Conservation (phyloP, 2,329 filamentous ascomycete genomes). For the Xylariaceae sp. region DNA sequence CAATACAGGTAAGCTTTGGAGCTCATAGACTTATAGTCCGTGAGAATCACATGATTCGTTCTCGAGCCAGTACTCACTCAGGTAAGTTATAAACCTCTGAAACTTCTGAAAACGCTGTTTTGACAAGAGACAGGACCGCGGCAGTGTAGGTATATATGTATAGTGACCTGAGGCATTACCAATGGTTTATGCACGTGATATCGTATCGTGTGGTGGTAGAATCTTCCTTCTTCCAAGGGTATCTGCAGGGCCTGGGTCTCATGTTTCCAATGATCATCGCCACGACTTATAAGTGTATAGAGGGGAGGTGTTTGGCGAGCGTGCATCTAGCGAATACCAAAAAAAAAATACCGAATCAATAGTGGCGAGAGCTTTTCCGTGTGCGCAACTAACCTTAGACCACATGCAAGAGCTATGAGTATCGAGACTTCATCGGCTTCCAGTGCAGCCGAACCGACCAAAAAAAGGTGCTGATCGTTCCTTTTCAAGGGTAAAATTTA, state of each 20-base stretch:
- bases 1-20: too few species aligned
- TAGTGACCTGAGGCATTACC: not conserved
- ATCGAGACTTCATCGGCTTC: not conserved
- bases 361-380: not conserved
- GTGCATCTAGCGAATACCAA: not conserved
- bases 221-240: constrained; percentile 13
- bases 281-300: not conserved
- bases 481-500: not conserved
- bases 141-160: too few species aligned
- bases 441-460: not conserved
- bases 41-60: not conserved
- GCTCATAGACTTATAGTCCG: too few species aligned
- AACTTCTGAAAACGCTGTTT: not conserved
- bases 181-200: constrained; percentile 3
- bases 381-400: not conserved
- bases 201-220: constrained; percentile 8
- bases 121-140: not conserved
- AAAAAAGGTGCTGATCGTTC: not conserved
- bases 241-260: constrained; percentile 9
- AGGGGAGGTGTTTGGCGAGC: not conserved
- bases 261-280: constrained; percentile 5
- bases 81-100: not conserved
- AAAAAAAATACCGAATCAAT: not conserved
- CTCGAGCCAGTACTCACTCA: not conserved
- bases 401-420: not conserved